These are phyloP conservation scores for Mentha longifolia DNA, from an alignment of 257 asterid species.

Conservation along the genomic window DNA sequence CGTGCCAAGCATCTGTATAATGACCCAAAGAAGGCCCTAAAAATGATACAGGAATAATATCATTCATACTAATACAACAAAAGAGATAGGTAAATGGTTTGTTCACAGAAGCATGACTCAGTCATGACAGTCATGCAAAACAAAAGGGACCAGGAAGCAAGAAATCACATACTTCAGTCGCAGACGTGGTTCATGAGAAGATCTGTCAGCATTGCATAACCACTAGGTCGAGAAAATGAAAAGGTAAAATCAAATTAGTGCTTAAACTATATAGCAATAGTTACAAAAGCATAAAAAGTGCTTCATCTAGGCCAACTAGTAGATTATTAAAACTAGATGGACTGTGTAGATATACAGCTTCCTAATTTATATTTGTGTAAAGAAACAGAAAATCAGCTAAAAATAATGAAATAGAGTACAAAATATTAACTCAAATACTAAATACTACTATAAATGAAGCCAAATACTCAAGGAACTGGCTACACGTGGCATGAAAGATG, in stretches of 20 bases:
- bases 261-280: background rate
- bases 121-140: slow-evolving; percentile 5
- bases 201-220: slow-evolving; percentile 98
- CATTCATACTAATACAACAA: slow-evolving; percentile 20
- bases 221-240: slow-evolving; percentile 61
- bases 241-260: slow-evolving; percentile 27
- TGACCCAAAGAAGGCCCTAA: slow-evolving; percentile 91
- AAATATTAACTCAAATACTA: background rate
- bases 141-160: slow-evolving; percentile 16
- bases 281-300: slow-evolving; percentile 1
- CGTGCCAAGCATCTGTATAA: slow-evolving; percentile 82
- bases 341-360: background rate
- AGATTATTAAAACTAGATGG: background rate
- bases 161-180: slow-evolving; percentile 77
- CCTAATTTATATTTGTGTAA: background rate
- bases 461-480: background rate
- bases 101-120: slow-evolving; percentile 1
- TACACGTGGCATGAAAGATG: background rate
- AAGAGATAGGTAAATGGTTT: background rate
- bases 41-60: slow-evolving; percentile 17
- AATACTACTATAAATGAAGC: background rate
- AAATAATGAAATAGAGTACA: background rate
- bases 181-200: slow-evolving; percentile 90
- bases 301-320: slow-evolving; percentile 4
- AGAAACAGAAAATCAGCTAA: background rate